Evolutionary conservation across 2,329 filamentous ascomycete genomes (phyloP), one percentile per base, ranked within the genome.

Genomic region (Coniochaeta sp.): DNA sequence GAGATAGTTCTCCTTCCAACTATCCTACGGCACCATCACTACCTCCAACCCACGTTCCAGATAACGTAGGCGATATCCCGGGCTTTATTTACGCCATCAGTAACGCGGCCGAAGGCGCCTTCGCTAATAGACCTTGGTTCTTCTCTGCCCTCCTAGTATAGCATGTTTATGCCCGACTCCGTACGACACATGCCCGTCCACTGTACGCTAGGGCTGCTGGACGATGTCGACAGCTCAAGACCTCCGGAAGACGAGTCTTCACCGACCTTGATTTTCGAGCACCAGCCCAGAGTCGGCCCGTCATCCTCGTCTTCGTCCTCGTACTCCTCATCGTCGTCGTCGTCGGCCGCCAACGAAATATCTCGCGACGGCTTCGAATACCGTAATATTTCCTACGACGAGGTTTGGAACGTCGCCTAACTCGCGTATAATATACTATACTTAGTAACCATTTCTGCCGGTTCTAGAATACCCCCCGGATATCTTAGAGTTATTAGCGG

Each of bases 401-500:
- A 84, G 0, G 89, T 89, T 1, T 87, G 86, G 6, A 87, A 89
- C 40, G 83, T 58, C 48, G 73, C 57, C 3, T 81, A 73, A 57
- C 77, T 76, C 56, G 72, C 70, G 49, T 73, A 70, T 16, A 60
- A 62, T 3, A 68, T 71, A 59, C 77, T 81, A 61, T 84, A 81
- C 64, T 82, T 84, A 75, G 83, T 81, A 30, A 75, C 83, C 27
- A 74, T 82, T 62, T 79, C 81, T 16, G 70, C 72, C 0, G 78
- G 72, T 55, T 92, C 88, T 0, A 86, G 84, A 0, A 86, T 87
- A 57, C 94, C 89, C 48, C 85, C 84, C 35, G 86, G 79, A 60
- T 89, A 91, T 62, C 96, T 96, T 47, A 94, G 75, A 0, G 87
- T 95, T 2, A 91, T 96, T 0, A 89, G 88, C 3, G 90, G 90